Conservation (phyloP, 441 rosid genomes). For the Jatropha multifida region DNA sequence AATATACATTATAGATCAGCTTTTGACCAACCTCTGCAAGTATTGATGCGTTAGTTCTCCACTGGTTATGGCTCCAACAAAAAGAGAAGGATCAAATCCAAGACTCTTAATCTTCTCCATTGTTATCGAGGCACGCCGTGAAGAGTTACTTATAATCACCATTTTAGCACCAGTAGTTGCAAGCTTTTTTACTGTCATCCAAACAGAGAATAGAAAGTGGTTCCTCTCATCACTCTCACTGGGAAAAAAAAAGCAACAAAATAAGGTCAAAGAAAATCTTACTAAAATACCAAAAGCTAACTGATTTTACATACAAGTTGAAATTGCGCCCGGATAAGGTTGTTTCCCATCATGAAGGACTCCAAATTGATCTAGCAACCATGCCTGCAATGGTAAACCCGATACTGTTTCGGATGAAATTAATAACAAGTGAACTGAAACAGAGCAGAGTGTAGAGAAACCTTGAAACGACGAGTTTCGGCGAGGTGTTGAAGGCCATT, state of each 20-base stretch:
- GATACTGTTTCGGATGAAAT: not conserved
- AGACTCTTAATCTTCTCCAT: slow-evolving; percentile 71
- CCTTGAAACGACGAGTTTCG: slow-evolving; percentile 77
- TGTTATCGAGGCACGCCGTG: slow-evolving; percentile 84
- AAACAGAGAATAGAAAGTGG: slow-evolving; percentile 19
- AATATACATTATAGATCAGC: not conserved
- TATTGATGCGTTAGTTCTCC: slow-evolving; percentile 86
- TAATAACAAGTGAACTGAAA: not conserved
- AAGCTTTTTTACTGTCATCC: slow-evolving; percentile 63
- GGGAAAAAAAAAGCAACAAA: not conserved
- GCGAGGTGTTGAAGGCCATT: slow-evolving; percentile 62
- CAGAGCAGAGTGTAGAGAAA: slow-evolving; percentile 12
- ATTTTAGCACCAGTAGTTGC: slow-evolving; percentile 71
- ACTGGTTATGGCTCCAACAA: slow-evolving; percentile 85
- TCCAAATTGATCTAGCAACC: slow-evolving; percentile 94
- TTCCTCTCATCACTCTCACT: not conserved
- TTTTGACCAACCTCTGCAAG: slow-evolving; percentile 42
- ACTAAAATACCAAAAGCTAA: slow-evolving; percentile 26
- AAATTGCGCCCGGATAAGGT: slow-evolving; percentile 91
- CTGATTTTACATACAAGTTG: slow-evolving; percentile 56
- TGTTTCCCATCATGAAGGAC: slow-evolving; percentile 92
- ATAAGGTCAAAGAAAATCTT: not conserved
- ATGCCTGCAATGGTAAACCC: slow-evolving; percentile 46
- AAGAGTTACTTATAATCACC: slow-evolving; percentile 86
- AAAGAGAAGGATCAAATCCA: slow-evolving; percentile 86